phyloP scores from a whole-genome alignment of 768 basidiomycete genomes.

The Megacollybia marginata region DNA sequence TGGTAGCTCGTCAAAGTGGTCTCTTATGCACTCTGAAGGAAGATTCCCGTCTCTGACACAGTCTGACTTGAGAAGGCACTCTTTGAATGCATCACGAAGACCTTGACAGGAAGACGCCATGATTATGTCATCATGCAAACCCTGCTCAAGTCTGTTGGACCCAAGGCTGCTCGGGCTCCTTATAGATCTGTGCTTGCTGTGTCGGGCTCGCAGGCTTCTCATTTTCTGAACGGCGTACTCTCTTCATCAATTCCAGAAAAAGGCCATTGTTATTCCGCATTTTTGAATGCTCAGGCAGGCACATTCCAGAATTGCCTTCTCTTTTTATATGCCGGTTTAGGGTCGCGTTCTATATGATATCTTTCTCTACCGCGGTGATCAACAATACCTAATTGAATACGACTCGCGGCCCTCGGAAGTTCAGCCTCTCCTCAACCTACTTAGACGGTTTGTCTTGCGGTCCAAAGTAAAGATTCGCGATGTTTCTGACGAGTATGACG shows the following conservation, averaged over 20 bases:
- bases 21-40: constrained; percentile 80
- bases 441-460: constrained; percentile 82
- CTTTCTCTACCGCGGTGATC: constrained; percentile 62
- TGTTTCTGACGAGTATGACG: constrained; percentile 68
- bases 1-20: constrained; percentile 71
- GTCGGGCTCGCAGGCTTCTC: constrained; percentile 70
- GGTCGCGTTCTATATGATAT: constrained; percentile 87
- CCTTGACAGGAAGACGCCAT: constrained; percentile 82
- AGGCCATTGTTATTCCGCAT: constrained; percentile 59
- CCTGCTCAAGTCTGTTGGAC: constrained; percentile 18
- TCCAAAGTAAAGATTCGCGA: constrained; percentile 83
- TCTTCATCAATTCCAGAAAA: constrained; percentile 40
- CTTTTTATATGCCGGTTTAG: constrained; percentile 29
- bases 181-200: constrained; percentile 67
- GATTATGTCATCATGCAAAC: constrained; percentile 2
- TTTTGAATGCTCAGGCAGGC: constrained; percentile 72
- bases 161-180: constrained; percentile 54
- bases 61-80: constrained; percentile 79
- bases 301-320: background rate
- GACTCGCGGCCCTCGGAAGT: constrained; percentile 56
- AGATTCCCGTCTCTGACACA: constrained; percentile 76
- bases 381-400: constrained; percentile 65
- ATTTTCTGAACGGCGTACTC: constrained; percentile 77
- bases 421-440: constrained; percentile 53
- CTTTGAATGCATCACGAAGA: constrained; percentile 70